These are phyloP conservation scores for Metschnikowia matae DNA, from an alignment of 805 yeast species.

Conservation along the genomic window DNA sequence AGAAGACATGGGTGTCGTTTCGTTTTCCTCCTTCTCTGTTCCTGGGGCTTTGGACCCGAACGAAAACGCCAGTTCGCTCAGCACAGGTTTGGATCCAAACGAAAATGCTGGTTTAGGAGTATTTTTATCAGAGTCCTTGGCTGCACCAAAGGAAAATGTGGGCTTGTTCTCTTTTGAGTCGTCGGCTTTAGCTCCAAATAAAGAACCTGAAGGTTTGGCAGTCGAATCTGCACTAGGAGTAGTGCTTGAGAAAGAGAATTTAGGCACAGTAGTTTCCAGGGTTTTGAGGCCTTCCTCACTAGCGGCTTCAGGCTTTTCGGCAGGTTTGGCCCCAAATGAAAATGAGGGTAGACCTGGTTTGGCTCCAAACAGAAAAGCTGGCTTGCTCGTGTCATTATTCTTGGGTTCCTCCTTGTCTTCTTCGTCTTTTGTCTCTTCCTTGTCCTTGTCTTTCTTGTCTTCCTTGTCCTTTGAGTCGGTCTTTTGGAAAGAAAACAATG, in stretches of 20 bases:
- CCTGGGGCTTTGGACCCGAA: not conserved
- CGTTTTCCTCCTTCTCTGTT: not conserved
- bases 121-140: not conserved
- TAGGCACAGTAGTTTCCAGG: not conserved
- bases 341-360: not conserved
- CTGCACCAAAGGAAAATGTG: slow-evolving; percentile 4
- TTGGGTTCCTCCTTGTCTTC: not conserved
- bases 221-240: not conserved
- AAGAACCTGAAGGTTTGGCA: not conserved
- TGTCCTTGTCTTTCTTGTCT: not conserved
- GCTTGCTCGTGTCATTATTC: not conserved
- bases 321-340: not conserved
- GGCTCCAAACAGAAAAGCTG: not conserved
- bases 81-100: slow-evolving; percentile 12
- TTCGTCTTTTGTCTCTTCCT: not conserved
- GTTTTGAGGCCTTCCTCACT: not conserved
- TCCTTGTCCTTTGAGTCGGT: not conserved
- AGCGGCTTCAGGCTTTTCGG: not conserved
- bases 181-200: not conserved
- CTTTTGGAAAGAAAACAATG: not conserved
- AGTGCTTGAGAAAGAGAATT: not conserved
- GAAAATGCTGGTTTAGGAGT: slow-evolving; percentile 10
- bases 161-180: not conserved
- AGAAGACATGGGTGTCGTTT: not conserved
- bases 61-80: slow-evolving; percentile 1